A percentile compares a stretch with the other conserved stretches of the same genome.
phyloP scores from a whole-genome alignment of 257 asterid species.

The Solanum pinnatisectum region DNA sequence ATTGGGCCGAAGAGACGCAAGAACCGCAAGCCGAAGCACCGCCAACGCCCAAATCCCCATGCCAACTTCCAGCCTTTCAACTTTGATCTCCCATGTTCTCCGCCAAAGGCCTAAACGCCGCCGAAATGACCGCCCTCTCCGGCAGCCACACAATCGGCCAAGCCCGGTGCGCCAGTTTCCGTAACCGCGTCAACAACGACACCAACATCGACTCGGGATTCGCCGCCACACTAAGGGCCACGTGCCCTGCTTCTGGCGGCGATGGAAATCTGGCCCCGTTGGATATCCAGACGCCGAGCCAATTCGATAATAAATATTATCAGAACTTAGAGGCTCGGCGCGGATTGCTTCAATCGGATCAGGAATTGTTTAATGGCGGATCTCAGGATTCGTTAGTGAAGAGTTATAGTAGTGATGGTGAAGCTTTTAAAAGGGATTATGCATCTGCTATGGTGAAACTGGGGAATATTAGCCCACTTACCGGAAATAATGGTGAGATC shows the following conservation, averaged over 20 bases:
- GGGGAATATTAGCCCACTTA: conserved; percentile 61
- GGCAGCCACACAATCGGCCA: conserved; percentile 64
- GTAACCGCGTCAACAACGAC: conserved; percentile 47
- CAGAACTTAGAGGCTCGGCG: conserved; percentile 22
- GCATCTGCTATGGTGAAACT: conserved; percentile 48
- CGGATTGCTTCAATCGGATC: conserved; percentile 65
- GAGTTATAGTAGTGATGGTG: conserved; percentile 12
- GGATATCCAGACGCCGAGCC: conserved; percentile 22
- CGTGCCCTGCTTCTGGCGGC: conserved; percentile 48
- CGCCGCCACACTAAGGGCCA: conserved; percentile 31
- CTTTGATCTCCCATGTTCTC: conserved; percentile 35
- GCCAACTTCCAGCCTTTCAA: conserved; percentile 27
- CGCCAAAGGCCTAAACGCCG: conserved; percentile 34
- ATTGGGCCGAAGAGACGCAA: conserved; percentile 55
- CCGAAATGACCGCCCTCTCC: conserved; percentile 57
- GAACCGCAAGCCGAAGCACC: conserved; percentile 34
- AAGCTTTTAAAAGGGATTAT: conserved; percentile 31
- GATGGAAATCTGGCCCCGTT: conserved; percentile 30
- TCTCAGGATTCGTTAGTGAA: conserved; percentile 38
- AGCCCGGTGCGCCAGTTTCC: conserved; percentile 43
- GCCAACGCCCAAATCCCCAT: conserved; percentile 45
- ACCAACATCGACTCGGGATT: conserved; percentile 43
- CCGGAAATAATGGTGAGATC: conserved; percentile 48
- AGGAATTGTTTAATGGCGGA: conserved; percentile 59
- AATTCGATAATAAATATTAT: conserved; percentile 43